Percentiles rank a stretch among this genome's conserved stretches.
These are phyloP conservation scores for Cutaneotrichosporon sp. DNA, from an alignment of 1,284 basidiomycete species.

Conservation along the genomic window DNA sequence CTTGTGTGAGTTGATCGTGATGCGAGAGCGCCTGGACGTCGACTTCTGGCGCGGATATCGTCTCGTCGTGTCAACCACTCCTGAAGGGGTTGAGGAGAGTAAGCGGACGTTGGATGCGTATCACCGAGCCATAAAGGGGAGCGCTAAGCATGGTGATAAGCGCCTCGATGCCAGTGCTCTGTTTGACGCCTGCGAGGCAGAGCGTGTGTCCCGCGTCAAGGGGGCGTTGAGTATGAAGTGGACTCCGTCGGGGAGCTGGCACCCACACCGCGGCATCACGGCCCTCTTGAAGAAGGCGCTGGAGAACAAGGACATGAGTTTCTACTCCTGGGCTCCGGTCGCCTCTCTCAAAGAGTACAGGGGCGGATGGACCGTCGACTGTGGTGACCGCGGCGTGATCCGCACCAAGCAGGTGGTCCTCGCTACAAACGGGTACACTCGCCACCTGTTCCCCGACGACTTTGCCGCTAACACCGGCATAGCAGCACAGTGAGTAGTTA, in stretches of 20 bases:
- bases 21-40: slow-evolving; percentile 32
- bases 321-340: slow-evolving; percentile 23
- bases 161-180: neutral
- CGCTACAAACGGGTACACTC: slow-evolving; percentile 43
- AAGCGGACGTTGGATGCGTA: neutral
- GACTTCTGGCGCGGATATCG: slow-evolving; percentile 35
- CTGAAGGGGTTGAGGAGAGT: neutral
- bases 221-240: slow-evolving; percentile 8
- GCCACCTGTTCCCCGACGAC: slow-evolving; percentile 32
- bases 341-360: neutral
- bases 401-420: slow-evolving; percentile 34
- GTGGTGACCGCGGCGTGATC: slow-evolving; percentile 29
- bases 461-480: slow-evolving; percentile 6
- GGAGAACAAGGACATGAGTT: slow-evolving; percentile 10
- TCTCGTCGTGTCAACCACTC: slow-evolving; percentile 21
- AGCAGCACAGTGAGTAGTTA: neutral
- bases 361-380: slow-evolving; percentile 22
- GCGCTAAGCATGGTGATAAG: slow-evolving; percentile 1
- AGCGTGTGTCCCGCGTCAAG: slow-evolving; percentile 4
- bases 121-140: slow-evolving; percentile 3
- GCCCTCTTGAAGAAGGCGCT: slow-evolving; percentile 17
- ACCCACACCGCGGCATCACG: slow-evolving; percentile 24
- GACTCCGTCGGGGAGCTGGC: slow-evolving; percentile 17
- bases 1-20: slow-evolving; percentile 61
- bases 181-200: slow-evolving; percentile 1